A percentile compares a stretch with the other conserved stretches of the same genome.
These are phyloP conservation scores for Xanthoconium stramineum DNA, from an alignment of 768 basidiomycete species.

Conservation along the genomic window DNA sequence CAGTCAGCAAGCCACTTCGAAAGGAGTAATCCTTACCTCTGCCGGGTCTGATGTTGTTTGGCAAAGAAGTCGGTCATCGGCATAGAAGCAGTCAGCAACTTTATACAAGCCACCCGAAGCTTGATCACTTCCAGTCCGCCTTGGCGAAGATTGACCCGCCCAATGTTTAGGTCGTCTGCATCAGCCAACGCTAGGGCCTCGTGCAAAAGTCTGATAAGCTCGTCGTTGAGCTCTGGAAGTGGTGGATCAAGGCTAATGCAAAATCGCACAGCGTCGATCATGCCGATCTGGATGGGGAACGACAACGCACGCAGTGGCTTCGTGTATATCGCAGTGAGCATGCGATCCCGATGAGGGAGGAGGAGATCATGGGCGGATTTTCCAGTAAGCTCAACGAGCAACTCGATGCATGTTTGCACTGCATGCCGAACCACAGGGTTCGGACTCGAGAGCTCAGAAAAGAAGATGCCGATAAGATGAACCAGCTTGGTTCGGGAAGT, in stretches of 20 bases:
- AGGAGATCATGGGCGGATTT: conserved; percentile 77
- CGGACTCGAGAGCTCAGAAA: conserved; percentile 84
- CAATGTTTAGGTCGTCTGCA: conserved; percentile 85
- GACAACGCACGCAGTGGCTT: conserved; percentile 94
- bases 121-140: conserved; percentile 78
- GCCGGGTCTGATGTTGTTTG: conserved; percentile 77
- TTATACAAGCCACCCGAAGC: conserved; percentile 91
- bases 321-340: conserved; percentile 88
- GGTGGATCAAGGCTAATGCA: conserved; percentile 88
- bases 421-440: conserved; percentile 83
- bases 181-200: conserved; percentile 95
- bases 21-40: conserved; percentile 52
- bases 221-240: conserved; percentile 88
- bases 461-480: conserved; percentile 78
- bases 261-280: conserved; percentile 96
- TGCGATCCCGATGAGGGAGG: conserved; percentile 78
- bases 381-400: conserved; percentile 71
- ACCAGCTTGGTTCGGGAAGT: conserved; percentile 53
- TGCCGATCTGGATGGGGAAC: conserved; percentile 93
- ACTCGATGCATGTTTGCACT: conserved; percentile 73
- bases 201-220: conserved; percentile 84
- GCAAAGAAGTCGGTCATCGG: conserved; percentile 91
- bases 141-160: conserved; percentile 73
- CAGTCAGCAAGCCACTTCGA: neutral
- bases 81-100: conserved; percentile 91